Conservation (phyloP, 768 basidiomycete species). For the Lentinula sp. region DNA sequence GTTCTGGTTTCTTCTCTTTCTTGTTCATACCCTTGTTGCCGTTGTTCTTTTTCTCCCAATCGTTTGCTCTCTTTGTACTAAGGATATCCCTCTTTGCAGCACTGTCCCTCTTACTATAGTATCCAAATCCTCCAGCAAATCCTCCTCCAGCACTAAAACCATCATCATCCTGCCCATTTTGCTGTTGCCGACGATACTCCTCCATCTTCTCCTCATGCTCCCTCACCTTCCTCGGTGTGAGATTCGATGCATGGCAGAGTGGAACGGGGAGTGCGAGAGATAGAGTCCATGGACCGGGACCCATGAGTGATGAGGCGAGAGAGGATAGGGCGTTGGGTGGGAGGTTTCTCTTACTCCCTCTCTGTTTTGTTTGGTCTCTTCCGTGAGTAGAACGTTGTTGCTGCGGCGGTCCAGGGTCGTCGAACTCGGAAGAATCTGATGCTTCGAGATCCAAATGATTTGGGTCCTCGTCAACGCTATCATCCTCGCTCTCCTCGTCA, state of each 20-base stretch:
- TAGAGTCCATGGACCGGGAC: conserved; percentile 85
- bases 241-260: conserved; percentile 35
- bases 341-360: not conserved
- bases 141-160: not conserved
- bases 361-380: not conserved
- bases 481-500: not conserved
- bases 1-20: not conserved
- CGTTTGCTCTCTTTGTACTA: not conserved
- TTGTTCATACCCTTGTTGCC: not conserved
- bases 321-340: conserved; percentile 39
- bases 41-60: not conserved
- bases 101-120: not conserved
- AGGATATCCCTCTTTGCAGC: not conserved
- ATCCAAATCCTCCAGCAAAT: not conserved
- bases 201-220: not conserved
- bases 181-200: not conserved
- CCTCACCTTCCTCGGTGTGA: not conserved
- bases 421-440: not conserved
- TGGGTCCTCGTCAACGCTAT: not conserved
- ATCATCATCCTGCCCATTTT: not conserved
- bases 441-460: not conserved
- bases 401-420: too few species aligned
- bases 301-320: conserved; percentile 55
- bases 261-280: conserved; percentile 68
- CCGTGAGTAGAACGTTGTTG: not conserved